phyloP scores from a whole-genome alignment of 139 green algal genomes.

The Chlamydomonas incerta region DNA sequence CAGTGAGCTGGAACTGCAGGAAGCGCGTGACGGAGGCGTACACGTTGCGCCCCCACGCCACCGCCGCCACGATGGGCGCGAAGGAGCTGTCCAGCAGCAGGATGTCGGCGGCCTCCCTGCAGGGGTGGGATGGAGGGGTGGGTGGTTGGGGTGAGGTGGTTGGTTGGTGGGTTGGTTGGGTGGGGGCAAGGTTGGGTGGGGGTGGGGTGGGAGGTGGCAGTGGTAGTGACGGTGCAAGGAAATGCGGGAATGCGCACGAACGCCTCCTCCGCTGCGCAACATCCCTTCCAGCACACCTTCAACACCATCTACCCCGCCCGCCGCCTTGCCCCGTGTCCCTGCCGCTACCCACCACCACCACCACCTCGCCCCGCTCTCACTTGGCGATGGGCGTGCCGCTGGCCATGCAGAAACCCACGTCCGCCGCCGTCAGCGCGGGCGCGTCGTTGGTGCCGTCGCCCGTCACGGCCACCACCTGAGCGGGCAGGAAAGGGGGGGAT shows the following conservation, averaged over 20 bases:
- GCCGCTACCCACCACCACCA: background rate
- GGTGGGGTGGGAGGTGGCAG: too few species aligned
- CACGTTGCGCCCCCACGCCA: conserved; percentile 92
- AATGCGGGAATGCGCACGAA: too few species aligned
- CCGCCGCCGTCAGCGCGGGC: conserved; percentile 82
- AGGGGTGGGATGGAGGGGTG: too few species aligned
- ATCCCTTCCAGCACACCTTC: background rate
- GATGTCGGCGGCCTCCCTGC: conserved; percentile 91
- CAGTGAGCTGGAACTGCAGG: conserved; percentile 91
- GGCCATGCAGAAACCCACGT: conserved; percentile 92
- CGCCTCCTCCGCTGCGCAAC: too few species aligned
- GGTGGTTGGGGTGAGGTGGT: too few species aligned
- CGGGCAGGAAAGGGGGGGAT: background rate
- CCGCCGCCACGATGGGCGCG: conserved; percentile 82
- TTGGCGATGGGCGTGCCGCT: conserved; percentile 85
- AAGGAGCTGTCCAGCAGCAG: conserved; percentile 94
- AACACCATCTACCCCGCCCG: background rate
- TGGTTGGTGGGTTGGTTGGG: too few species aligned
- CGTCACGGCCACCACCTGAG: conserved; percentile 48
- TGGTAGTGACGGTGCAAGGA: too few species aligned
- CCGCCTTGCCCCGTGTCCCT: background rate
- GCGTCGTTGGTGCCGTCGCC: conserved; percentile 95
- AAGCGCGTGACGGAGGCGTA: conserved; percentile 88
- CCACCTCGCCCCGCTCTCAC: background rate
- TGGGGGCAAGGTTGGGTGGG: too few species aligned